Percentiles rank a stretch among this genome's conserved stretches.
Evolutionary conservation across 768 basidiomycete genomes (phyloP).

Genomic region (Trametes cinnabarina): DNA sequence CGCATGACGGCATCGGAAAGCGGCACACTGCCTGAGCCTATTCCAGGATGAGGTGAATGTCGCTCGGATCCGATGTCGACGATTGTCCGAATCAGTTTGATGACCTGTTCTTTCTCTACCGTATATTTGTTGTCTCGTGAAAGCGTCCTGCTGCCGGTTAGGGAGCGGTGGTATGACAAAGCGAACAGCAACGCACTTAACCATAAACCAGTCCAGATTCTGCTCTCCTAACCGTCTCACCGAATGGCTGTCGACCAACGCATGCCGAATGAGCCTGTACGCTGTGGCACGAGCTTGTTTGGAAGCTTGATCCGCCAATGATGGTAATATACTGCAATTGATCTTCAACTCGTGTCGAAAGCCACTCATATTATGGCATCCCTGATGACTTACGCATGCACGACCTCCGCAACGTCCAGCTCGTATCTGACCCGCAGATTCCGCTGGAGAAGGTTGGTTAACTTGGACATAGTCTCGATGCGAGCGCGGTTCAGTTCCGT

Average conservation of each 20-base stretch:
- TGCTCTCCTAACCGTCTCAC: slow-evolving; percentile 62
- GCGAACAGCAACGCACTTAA: slow-evolving; percentile 54
- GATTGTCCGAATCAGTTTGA: slow-evolving; percentile 83
- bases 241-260: slow-evolving; percentile 68
- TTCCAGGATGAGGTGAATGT: slow-evolving; percentile 43
- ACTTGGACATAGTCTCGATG: slow-evolving; percentile 60
- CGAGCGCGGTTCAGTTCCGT: slow-evolving; percentile 48
- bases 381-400: slow-evolving; percentile 61
- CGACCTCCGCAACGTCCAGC: slow-evolving; percentile 62
- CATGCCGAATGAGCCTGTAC: slow-evolving; percentile 80
- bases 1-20: slow-evolving; percentile 79
- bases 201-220: slow-evolving; percentile 85
- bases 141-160: slow-evolving; percentile 56
- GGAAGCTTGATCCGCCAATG: slow-evolving; percentile 70
- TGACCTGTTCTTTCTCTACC: slow-evolving; percentile 87
- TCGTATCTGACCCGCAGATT: slow-evolving; percentile 78
- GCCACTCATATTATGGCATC: not conserved
- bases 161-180: not conserved
- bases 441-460: slow-evolving; percentile 65
- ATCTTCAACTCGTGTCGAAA: slow-evolving; percentile 1
- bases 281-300: slow-evolving; percentile 76
- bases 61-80: slow-evolving; percentile 72
- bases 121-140: slow-evolving; percentile 80
- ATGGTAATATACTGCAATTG: slow-evolving; percentile 67
- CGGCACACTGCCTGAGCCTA: slow-evolving; percentile 47